Evolutionary conservation across 1,284 basidiomycete genomes (phyloP).

Genomic region (Boletus albobrunnescens): DNA sequence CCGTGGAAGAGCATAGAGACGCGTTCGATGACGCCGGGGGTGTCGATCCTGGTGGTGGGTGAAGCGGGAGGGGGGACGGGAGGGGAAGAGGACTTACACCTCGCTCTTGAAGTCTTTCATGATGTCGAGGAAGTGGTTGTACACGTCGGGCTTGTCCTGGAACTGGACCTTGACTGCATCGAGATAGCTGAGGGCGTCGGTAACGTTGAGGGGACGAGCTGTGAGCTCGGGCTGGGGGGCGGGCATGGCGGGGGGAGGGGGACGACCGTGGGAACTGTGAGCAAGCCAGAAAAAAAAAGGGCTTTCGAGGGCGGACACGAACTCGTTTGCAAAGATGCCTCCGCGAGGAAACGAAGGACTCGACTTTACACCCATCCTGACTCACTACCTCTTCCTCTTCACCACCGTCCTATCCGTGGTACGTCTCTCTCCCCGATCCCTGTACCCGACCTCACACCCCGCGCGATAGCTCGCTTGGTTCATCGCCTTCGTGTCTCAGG

Average conservation of each 20-base stretch:
- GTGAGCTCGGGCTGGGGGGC: conserved; percentile 19
- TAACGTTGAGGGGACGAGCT: conserved; percentile 65
- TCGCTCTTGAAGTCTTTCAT: conserved; percentile 99
- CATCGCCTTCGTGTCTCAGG: conserved; percentile 85
- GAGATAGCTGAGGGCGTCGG: conserved; percentile 94
- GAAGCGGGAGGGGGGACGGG: background rate
- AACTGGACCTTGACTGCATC: conserved; percentile 97
- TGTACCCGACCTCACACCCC: conserved; percentile 1
- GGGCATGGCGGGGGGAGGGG: conserved; percentile 13
- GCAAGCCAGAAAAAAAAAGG: background rate
- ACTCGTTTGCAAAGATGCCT: conserved; percentile 36
- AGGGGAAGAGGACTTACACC: conserved; percentile 56
- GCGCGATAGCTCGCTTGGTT: conserved; percentile 81
- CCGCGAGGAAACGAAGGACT: conserved; percentile 56
- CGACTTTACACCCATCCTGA: conserved; percentile 81
- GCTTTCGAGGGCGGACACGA: too few species aligned
- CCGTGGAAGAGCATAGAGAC: conserved; percentile 95
- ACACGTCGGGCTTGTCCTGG: conserved; percentile 88
- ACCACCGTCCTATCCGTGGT: conserved; percentile 81
- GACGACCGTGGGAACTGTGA: conserved; percentile 17
- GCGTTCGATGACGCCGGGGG: conserved; percentile 96
- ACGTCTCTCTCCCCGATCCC: conserved; percentile 28
- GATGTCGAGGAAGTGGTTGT: conserved; percentile 96
- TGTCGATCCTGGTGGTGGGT: conserved; percentile 78
- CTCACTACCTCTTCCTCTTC: conserved; percentile 86